These are phyloP conservation scores for Peterozyma toletana DNA, from an alignment of 805 yeast genomes.

Conservation along the genomic window DNA sequence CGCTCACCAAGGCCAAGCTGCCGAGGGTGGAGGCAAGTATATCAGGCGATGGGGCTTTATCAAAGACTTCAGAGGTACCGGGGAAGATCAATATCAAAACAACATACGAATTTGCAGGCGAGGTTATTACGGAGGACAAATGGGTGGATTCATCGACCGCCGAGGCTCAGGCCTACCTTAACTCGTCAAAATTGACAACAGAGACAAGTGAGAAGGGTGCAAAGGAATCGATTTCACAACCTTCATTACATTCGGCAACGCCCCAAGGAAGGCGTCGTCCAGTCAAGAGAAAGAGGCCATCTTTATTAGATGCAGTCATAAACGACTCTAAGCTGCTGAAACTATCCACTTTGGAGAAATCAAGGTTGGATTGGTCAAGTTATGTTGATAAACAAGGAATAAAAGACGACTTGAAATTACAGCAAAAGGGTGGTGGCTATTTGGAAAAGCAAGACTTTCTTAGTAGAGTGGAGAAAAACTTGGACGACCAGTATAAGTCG, in stretches of 20 bases:
- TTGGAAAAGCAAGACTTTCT: conserved; percentile 88
- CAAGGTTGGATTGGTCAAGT: conserved; percentile 90
- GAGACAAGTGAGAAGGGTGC: not conserved
- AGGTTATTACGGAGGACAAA: conserved; percentile 68
- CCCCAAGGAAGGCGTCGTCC: conserved; percentile 12
- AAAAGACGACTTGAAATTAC: conserved; percentile 69
- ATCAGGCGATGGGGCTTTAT: not conserved
- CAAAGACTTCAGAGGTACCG: conserved; percentile 14
- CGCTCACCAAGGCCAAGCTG: conserved; percentile 6
- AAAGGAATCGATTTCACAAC: not conserved
- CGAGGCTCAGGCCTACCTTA: conserved; percentile 78
- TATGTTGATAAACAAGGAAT: conserved; percentile 86
- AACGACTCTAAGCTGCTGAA: conserved; percentile 65
- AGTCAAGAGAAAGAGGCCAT: conserved; percentile 61
- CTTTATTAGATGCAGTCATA: conserved; percentile 71
- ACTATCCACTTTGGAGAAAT: conserved; percentile 86
- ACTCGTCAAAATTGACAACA: conserved; percentile 36
- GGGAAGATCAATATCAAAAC: conserved; percentile 66
- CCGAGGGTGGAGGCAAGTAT: not conserved
- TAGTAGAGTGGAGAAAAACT: conserved; percentile 57
- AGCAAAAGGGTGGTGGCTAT: conserved; percentile 86
- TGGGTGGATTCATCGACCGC: conserved; percentile 72
- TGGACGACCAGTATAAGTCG: conserved; percentile 42
- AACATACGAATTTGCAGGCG: conserved; percentile 87
- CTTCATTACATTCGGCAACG: not conserved